Evolutionary conservation across 139 green algal genomes (phyloP).

Genomic region (Micractinium sp.): DNA sequence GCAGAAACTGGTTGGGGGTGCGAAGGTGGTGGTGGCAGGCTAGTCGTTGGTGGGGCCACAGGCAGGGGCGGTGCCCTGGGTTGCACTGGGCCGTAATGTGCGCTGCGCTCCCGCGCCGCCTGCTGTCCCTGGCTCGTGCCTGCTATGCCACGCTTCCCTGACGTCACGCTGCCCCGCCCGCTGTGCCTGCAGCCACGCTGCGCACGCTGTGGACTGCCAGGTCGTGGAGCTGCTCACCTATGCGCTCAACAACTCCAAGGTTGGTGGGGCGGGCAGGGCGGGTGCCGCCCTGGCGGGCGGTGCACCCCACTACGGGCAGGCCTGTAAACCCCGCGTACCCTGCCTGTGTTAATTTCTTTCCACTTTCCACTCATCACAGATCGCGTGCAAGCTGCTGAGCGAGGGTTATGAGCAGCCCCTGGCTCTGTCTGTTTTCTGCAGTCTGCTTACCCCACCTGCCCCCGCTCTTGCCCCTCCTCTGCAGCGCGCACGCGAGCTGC

Average conservation of each 20-base stretch:
- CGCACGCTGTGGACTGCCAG: slow-evolving; percentile 33
- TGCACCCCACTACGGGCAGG: too few relatives aligned
- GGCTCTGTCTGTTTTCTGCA: too few relatives aligned
- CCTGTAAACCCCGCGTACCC: too few relatives aligned
- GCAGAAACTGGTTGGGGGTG: not conserved
- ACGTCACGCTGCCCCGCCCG: not conserved
- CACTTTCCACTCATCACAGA: too few relatives aligned
- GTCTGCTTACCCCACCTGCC: not conserved
- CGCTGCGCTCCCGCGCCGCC: not conserved
- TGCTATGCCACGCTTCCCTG: not conserved
- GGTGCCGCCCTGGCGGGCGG: too few relatives aligned
- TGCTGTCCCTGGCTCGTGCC: not conserved
- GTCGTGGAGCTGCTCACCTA: slow-evolving; percentile 33
- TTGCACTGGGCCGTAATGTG: too few relatives aligned
- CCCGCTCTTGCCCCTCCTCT: too few relatives aligned
- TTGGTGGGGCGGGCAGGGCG: not conserved
- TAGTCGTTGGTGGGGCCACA: too few relatives aligned
- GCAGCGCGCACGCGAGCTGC: slow-evolving; percentile 35
- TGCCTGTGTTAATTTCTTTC: too few relatives aligned
- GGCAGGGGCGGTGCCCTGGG: too few relatives aligned
- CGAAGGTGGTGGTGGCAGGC: not conserved
- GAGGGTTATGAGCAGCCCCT: too few relatives aligned
- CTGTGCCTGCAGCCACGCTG: slow-evolving; percentile 25
- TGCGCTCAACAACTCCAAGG: slow-evolving; percentile 35
- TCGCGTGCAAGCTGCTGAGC: too few relatives aligned